These are phyloP conservation scores for Fusarium duplospermum DNA, from an alignment of 2,329 filamentous ascomycete genomes.

Conservation along the genomic window DNA sequence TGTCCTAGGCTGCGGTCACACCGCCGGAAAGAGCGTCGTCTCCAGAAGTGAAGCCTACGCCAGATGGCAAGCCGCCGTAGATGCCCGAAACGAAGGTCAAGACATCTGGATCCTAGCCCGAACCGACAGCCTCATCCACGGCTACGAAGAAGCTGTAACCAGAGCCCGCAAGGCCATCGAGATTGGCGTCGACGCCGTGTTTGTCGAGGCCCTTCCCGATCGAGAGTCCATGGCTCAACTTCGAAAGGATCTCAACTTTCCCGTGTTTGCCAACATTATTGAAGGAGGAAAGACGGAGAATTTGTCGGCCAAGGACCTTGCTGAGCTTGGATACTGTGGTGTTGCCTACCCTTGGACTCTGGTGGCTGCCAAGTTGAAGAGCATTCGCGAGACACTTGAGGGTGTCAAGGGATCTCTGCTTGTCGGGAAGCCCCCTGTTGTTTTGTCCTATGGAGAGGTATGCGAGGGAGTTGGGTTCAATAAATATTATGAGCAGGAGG, in stretches of 20 bases:
- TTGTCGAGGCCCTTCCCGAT: conserved; percentile 57
- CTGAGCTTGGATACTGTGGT: conserved; percentile 52
- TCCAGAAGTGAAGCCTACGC: conserved; percentile 58
- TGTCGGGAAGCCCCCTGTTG: conserved; percentile 54
- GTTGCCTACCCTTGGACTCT: conserved; percentile 59
- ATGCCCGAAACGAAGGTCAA: conserved; percentile 56
- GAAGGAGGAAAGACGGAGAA: conserved; percentile 52
- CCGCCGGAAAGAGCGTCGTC: conserved; percentile 59
- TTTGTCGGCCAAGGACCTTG: conserved; percentile 48
- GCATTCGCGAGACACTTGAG: conserved; percentile 52
- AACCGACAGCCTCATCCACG: conserved; percentile 55
- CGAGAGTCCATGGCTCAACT: conserved; percentile 55
- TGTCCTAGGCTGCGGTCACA: conserved; percentile 49
- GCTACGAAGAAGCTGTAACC: conserved; percentile 58
- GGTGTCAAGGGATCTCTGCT: conserved; percentile 56
- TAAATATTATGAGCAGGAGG: conserved; percentile 49
- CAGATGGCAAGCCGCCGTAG: conserved; percentile 57
- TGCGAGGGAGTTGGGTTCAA: conserved; percentile 59
- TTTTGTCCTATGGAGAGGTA: conserved; percentile 57
- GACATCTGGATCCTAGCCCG: conserved; percentile 60
- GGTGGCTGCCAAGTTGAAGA: conserved; percentile 56
- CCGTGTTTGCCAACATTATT: conserved; percentile 55
- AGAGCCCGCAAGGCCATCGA: conserved; percentile 55
- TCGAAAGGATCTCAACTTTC: conserved; percentile 51
- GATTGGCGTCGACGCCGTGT: conserved; percentile 59